These are phyloP conservation scores for Fusarium xyrophilum DNA, from an alignment of 2,329 filamentous ascomycete species.

Conservation along the genomic window DNA sequence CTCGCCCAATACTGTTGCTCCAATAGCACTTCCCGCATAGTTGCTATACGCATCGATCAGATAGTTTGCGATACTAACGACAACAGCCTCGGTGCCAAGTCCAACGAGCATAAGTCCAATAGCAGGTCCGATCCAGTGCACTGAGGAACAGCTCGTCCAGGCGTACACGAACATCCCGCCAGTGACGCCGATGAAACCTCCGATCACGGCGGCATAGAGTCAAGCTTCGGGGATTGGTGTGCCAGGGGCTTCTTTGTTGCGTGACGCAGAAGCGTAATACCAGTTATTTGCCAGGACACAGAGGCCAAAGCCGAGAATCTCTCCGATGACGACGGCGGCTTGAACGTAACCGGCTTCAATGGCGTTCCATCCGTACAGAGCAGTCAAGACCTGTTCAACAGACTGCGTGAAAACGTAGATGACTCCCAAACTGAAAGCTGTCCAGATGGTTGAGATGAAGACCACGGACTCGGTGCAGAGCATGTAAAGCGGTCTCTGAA, in stretches of 20 bases:
- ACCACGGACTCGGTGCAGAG: constrained; percentile 21
- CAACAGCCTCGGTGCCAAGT: constrained; percentile 15
- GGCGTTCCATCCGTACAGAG: constrained; percentile 17
- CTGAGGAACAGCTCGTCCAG: constrained; percentile 17
- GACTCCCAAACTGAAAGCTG: constrained; percentile 8
- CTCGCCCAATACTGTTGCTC: constrained; percentile 13
- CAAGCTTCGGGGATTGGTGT: constrained; percentile 28
- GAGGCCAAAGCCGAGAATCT: constrained; percentile 13
- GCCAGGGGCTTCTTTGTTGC: constrained; percentile 13
- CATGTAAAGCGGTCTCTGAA: constrained; percentile 20
- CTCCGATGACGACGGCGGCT: constrained; percentile 17
- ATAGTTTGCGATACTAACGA: constrained; percentile 25
- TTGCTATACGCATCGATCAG: constrained; percentile 27
- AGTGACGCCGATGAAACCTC: constrained; percentile 15
- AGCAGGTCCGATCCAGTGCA: constrained; percentile 17
- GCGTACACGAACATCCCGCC: constrained; percentile 29
- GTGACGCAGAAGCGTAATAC: constrained; percentile 27
- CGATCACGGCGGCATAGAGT: constrained; percentile 16
- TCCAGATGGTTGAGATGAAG: constrained; percentile 12
- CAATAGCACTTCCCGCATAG: constrained; percentile 25
- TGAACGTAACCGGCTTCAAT: constrained; percentile 19
- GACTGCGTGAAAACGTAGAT: constrained; percentile 26
- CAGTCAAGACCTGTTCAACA: constrained; percentile 17
- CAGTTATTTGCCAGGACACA: constrained; percentile 17
- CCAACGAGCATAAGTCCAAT: constrained; percentile 22